Conservation (phyloP, 23 red algal genomes). For the Gracilaria domingensis region DNA sequence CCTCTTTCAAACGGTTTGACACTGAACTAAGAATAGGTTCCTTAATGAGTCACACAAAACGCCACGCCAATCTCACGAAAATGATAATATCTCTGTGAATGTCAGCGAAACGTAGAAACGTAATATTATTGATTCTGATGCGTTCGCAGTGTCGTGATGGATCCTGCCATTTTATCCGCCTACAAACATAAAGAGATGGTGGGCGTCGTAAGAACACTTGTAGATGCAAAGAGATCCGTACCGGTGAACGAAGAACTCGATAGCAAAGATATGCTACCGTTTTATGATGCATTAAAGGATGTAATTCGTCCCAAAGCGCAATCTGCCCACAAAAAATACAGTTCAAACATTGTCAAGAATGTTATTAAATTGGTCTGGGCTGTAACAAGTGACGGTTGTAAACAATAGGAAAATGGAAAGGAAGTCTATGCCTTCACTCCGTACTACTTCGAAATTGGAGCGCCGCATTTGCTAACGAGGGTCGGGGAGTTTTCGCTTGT, state of each 20-base stretch:
- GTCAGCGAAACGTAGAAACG: background rate
- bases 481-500: background rate
- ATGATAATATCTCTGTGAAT: too few relatives aligned
- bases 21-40: background rate
- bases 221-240: background rate
- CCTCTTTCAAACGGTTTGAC: background rate
- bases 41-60: background rate
- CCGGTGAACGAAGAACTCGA: background rate
- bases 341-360: too few relatives aligned
- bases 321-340: too few relatives aligned
- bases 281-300: background rate
- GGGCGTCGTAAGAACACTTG: background rate
- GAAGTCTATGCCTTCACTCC: conserved; percentile 41
- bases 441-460: background rate
- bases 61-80: background rate
- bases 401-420: background rate
- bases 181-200: conserved; percentile 1
- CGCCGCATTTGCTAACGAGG: background rate
- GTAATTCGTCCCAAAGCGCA: too few relatives aligned
- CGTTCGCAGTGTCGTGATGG: background rate
- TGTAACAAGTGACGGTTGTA: conserved; percentile 16
- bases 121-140: conserved; percentile 1
- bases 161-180: conserved; percentile 10
- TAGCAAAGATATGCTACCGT: conserved; percentile 4
- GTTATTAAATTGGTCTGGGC: background rate